These are phyloP conservation scores for Wallacemonas sp. DNA, from an alignment of 208 protist genomes.

Conservation along the genomic window DNA sequence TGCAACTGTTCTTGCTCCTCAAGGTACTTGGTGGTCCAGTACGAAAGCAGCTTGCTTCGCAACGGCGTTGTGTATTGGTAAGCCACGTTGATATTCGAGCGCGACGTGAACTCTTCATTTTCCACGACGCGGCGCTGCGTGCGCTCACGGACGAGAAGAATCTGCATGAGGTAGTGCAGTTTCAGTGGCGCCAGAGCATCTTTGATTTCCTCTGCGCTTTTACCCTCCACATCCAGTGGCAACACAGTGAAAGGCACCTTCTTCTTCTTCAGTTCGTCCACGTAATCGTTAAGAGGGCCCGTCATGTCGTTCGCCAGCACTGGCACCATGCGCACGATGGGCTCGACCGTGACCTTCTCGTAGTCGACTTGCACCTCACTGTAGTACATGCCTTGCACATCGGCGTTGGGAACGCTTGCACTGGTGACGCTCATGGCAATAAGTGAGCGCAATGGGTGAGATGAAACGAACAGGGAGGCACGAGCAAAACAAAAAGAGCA, in stretches of 20 bases:
- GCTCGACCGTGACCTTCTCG: slow-evolving; percentile 15
- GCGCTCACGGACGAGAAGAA: slow-evolving; percentile 49
- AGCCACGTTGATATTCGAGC: slow-evolving; percentile 18
- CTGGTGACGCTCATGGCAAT: neutral
- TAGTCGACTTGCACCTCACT: slow-evolving; percentile 10
- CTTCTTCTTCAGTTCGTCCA: slow-evolving; percentile 15
- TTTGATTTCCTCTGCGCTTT: slow-evolving; percentile 26
- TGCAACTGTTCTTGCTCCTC: slow-evolving; percentile 2
- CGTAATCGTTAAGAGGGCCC: slow-evolving; percentile 4
- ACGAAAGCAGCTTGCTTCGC: slow-evolving; percentile 26
- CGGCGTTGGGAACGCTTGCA: neutral
- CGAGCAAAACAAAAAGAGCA: neutral
- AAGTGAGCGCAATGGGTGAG: neutral
- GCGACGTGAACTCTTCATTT: slow-evolving; percentile 32
- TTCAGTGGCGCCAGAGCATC: slow-evolving; percentile 33
- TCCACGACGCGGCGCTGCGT: slow-evolving; percentile 33
- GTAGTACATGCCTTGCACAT: slow-evolving; percentile 12
- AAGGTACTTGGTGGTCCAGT: slow-evolving; percentile 14
- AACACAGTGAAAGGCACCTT: slow-evolving; percentile 11
- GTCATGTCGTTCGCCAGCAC: slow-evolving; percentile 22
- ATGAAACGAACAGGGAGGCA: neutral
- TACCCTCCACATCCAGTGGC: slow-evolving; percentile 41
- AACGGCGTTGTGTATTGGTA: slow-evolving; percentile 31
- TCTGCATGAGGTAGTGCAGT: slow-evolving; percentile 49
- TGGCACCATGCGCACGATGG: slow-evolving; percentile 33